Evolutionary conservation across 2,329 filamentous ascomycete species (phyloP).

Genomic region (Epichloe gansuensis): DNA sequence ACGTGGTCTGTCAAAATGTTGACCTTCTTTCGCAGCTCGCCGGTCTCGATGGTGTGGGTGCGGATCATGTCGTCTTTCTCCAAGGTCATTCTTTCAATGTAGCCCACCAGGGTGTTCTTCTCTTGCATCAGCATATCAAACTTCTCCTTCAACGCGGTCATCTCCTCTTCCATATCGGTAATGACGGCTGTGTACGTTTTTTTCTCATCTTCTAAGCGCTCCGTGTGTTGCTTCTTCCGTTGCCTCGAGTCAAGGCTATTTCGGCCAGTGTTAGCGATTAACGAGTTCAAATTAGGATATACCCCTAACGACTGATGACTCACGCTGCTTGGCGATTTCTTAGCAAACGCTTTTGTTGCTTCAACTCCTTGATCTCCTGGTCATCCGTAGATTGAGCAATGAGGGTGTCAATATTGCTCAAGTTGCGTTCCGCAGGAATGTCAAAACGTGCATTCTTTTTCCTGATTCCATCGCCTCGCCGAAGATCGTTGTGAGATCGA

Average conservation of each 20-base stretch:
- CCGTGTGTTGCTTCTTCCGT: constrained; percentile 96
- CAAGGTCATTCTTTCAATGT: constrained; percentile 63
- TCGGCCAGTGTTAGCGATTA: constrained; percentile 7
- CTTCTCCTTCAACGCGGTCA: constrained; percentile 55
- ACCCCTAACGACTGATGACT: constrained; percentile 21
- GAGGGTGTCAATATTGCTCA: constrained; percentile 88
- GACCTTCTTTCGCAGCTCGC: constrained; percentile 86
- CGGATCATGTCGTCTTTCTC: constrained; percentile 91
- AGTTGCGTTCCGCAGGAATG: constrained; percentile 84
- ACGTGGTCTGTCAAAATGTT: constrained; percentile 64
- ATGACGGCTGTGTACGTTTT: constrained; percentile 75
- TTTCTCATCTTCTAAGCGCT: constrained; percentile 93
- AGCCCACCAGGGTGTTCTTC: constrained; percentile 62
- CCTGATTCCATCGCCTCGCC: constrained; percentile 75
- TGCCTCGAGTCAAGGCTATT: constrained; percentile 84
- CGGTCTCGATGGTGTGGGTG: constrained; percentile 78
- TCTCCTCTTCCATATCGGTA: constrained; percentile 64
- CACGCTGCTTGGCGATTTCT: constrained; percentile 96
- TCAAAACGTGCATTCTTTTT: constrained; percentile 99
- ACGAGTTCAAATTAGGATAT: background rate
- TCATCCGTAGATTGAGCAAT: constrained; percentile 83
- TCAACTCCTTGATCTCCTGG: constrained; percentile 91
- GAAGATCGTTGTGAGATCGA: constrained; percentile 64
- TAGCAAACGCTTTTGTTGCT: constrained; percentile 91
- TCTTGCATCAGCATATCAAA: constrained; percentile 60